Conservation (phyloP, 2,329 filamentous ascomycete genomes). For the Dactylellina sp. region DNA sequence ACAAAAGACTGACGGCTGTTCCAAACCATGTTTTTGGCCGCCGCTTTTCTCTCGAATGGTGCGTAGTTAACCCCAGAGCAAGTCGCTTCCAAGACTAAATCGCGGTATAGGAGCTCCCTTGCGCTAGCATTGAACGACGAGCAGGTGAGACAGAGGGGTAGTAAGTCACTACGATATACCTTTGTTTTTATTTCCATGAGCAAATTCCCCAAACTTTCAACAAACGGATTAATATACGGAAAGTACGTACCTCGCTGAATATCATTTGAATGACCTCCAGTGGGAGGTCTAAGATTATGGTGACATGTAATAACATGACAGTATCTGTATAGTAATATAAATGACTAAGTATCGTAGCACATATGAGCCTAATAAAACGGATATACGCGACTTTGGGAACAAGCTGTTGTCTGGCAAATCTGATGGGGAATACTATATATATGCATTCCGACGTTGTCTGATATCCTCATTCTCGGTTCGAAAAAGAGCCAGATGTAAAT, state of each 20-base stretch:
- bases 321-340: neutral
- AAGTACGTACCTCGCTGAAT: neutral
- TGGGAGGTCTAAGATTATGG: slow-evolving; percentile 1
- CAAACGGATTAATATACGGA: neutral
- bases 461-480: too few relatives aligned
- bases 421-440: neutral
- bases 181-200: neutral
- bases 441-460: too few relatives aligned
- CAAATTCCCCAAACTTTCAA: neutral
- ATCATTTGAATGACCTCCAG: slow-evolving; percentile 1
- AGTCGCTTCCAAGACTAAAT: neutral
- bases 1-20: neutral
- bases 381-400: neutral
- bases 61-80: neutral
- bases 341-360: neutral
- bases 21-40: neutral
- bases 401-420: too few relatives aligned
- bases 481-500: neutral
- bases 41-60: neutral
- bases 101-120: neutral
- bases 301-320: neutral
- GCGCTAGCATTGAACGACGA: neutral
- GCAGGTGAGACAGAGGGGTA: neutral
- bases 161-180: neutral
- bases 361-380: too few relatives aligned